Base-by-base conservation (phyloP, 2,329 filamentous ascomycete genomes). In the Didymella glomerata region DNA sequence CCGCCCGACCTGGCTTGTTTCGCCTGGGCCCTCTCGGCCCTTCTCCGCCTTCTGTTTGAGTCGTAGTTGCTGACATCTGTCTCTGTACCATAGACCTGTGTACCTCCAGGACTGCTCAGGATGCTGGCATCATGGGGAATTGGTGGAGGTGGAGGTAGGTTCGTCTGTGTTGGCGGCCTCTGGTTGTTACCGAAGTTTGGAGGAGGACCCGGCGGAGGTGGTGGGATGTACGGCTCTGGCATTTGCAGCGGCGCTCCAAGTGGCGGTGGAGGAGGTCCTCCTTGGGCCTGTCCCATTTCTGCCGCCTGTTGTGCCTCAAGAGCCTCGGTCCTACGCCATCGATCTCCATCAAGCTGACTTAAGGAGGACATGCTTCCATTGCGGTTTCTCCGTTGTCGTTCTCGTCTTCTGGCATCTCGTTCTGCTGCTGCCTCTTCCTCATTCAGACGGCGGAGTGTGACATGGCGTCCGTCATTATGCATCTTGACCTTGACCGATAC, bases 401-500 rank as follows among this genome's bases (percentile, higher is more conserved):
- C 83, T 60, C 79, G 76, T 47, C 82, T 79, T 61, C 83, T 78
- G 9, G 83, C 82, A 65, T 86, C 83, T 27, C 86, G 83, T 62
- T 85, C 84, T 7, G 85, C 85, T 10, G 84, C 84, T 14, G 85
- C 86, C 78, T 88, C 86, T 75, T 87, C 83, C 66, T 87, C 84
- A 11, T 85, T 86, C 25, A 89, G 76, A 13, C 86, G 79, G 27
- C 86, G 81, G 8, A 89, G 79, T 2, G 87, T 89, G 34, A 89
- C 85, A 67, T 87, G 84, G 8, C 85, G 81, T 24, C 86, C 86
- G 63, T 88, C 85, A 57, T 84, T 83, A 73, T 88, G 86, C 82
- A 88, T 86, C 69, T 87, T 87, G 41, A 89, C 82, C 71, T 88
- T 87, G 54, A 89, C 82, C 28, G 84, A 86, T 46, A 88, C 85